A percentile compares a stretch with the other conserved stretches of the same genome.
Evolutionary conservation across 306 rosid species (phyloP).

Genomic region (Medicago lupulina): DNA sequence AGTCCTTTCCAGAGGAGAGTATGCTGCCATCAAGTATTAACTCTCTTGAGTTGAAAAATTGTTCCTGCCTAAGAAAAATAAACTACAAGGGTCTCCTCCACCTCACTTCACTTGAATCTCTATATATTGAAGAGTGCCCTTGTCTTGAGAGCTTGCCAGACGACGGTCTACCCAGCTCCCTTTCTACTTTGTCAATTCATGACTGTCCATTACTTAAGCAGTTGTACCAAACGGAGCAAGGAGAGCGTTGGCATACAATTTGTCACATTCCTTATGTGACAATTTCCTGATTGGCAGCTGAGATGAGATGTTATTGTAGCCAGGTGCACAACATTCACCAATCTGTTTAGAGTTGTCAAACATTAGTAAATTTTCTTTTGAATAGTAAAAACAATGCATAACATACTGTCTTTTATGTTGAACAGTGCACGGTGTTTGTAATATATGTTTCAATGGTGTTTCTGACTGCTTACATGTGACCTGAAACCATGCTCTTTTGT

Average conservation of each 20-base stretch:
- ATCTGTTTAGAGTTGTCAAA: no score
- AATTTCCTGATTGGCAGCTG: neutral
- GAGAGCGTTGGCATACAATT: constrained; percentile 35
- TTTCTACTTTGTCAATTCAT: rapidly evolving
- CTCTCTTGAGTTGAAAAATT: rapidly evolving
- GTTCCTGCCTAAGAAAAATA: constrained; percentile 7
- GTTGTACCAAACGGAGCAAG: constrained; percentile 4
- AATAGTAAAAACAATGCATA: no score
- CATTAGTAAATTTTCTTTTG: no score
- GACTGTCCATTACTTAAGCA: neutral
- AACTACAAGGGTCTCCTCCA: constrained; percentile 40
- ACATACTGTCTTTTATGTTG: no score
- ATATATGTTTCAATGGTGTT: no score
- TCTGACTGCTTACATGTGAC: no score
- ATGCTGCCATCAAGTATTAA: constrained; percentile 32
- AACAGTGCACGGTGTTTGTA: no score
- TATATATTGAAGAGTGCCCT: rapidly evolving
- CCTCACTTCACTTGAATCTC: constrained; percentile 24
- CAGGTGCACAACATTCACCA: no score
- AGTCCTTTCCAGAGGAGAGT: constrained; percentile 30
- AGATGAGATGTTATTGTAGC: neutral
- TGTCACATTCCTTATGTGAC: constrained; percentile 8
- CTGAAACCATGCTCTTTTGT: no score
- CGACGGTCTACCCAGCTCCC: constrained; percentile 30
- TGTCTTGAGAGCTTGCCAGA: constrained; percentile 33